Base-by-base conservation (phyloP, 768 basidiomycete genomes). In the Paxillus ammoniavirescens region DNA sequence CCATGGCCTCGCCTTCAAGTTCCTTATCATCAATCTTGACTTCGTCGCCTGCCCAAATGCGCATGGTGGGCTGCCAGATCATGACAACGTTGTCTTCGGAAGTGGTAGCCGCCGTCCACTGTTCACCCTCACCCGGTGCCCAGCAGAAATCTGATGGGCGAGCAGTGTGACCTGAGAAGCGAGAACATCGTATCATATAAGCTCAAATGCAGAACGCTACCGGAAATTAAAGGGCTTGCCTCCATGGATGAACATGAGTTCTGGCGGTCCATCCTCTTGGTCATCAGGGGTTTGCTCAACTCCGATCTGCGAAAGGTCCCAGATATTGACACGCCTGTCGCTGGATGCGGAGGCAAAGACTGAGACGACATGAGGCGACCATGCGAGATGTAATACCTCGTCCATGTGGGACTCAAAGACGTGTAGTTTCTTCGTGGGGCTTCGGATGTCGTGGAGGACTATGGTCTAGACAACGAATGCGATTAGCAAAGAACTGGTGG, bases 211-310 rank as follows among this genome's bases (percentile, higher is more conserved):
- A 43, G 54, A 31, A 47, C 30, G 23, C 17, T n/a, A 13, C 21
- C 17, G n/a, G 17, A 40, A 15, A 21, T 41, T 23, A 8, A 8
- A 35, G 61, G 66, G 59, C 82, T 56, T 75, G 83, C 89, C 97
- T 61, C 97, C 97, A 61, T 99, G 97, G 44, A 98, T 82, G 70
- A 99, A 99, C 59, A 98, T 72, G 53, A 98, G 73, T 70, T 99
- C 97, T 1, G 97, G 97, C 14, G 97, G 94, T 1, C 97, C 97
- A 64, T 99, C 97, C 68, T 99, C 97, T 54, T 93, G 91, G 65
- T 99, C 97, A 60, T 99, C 97, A 4, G 96, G 97, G 2, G 93
- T 91, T 70, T 99, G 97, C 68, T 99, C 97, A 38, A 88, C 82
- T 1, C 97, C 97, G 57, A 98, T 96, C 55, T 88, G 82, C 21